Percentiles rank a stretch among this genome's conserved stretches.
Evolutionary conservation across 2,329 filamentous ascomycete species (phyloP).

Genomic region (Pseudogymnoascus sp.): DNA sequence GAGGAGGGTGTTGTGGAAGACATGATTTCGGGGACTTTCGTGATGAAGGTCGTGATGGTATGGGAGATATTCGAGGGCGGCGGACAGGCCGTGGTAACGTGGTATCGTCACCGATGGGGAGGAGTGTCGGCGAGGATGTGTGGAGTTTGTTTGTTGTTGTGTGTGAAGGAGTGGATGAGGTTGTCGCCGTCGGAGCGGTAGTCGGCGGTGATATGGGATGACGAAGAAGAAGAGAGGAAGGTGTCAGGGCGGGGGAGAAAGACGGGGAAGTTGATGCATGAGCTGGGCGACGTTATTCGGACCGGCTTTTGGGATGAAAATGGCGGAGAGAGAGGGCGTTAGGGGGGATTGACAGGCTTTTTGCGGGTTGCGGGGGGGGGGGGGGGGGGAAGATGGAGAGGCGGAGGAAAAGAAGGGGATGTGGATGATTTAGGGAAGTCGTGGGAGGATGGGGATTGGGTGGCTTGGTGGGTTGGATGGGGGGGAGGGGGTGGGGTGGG

Average conservation of each 20-base stretch:
- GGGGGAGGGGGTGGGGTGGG: no score
- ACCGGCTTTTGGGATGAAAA: neutral
- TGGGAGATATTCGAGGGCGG: neutral
- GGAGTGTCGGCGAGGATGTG: neutral
- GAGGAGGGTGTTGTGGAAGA: neutral
- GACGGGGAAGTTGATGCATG: neutral
- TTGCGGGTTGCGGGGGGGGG: no score
- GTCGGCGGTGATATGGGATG: neutral
- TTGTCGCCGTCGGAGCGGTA: neutral
- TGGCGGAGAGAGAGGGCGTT: neutral
- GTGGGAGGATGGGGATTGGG: neutral
- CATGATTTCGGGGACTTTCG: neutral
- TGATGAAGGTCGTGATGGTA: neutral
- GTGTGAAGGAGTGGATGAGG: neutral
- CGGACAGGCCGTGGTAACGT: neutral
- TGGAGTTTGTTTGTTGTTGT: neutral
- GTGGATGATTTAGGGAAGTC: neutral
- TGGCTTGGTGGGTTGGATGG: no score
- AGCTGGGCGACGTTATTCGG: neutral
- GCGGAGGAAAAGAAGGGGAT: neutral
- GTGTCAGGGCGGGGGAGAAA: neutral
- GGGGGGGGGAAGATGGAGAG: neutral
- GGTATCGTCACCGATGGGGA: neutral
- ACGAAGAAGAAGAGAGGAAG: neutral
- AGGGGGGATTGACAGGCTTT: neutral